Percentiles rank a stretch among this genome's conserved stretches.
These are phyloP conservation scores for Euphorbia pulcherrima DNA, from an alignment of 345 rosid genomes.

Conservation along the genomic window DNA sequence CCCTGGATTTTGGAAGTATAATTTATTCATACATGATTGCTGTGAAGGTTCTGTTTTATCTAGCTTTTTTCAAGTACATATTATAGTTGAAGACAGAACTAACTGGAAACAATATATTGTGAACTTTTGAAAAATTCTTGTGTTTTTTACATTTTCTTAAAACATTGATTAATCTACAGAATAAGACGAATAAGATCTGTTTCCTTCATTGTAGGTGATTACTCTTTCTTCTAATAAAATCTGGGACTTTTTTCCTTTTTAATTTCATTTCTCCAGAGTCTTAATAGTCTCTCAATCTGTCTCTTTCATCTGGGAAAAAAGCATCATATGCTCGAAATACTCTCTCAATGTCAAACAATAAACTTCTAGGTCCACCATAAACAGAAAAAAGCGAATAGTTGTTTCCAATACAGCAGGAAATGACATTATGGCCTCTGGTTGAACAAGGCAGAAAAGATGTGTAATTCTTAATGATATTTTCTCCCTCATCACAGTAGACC, in stretches of 20 bases:
- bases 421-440: too few relatives aligned
- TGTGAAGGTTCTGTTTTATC: neutral
- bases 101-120: neutral
- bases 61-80: neutral
- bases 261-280: neutral
- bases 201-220: neutral
- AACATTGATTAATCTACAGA: neutral
- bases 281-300: neutral
- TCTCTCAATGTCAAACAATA: slow-evolving; percentile 3
- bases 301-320: neutral
- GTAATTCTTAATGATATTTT: slow-evolving; percentile 16
- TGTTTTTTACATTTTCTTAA: neutral
- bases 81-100: neutral
- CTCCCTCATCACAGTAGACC: slow-evolving; percentile 3
- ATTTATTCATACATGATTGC: too few relatives aligned
- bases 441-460: too few relatives aligned
- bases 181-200: neutral
- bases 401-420: slow-evolving; percentile 30
- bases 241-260: neutral
- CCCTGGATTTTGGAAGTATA: too few relatives aligned
- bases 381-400: slow-evolving; percentile 29
- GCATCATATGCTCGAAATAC: neutral
- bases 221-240: neutral
- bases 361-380: slow-evolving; percentile 32
- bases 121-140: neutral